These are phyloP conservation scores for Fusarium sp. DNA, from an alignment of 2,329 filamentous ascomycete genomes.

Conservation along the genomic window DNA sequence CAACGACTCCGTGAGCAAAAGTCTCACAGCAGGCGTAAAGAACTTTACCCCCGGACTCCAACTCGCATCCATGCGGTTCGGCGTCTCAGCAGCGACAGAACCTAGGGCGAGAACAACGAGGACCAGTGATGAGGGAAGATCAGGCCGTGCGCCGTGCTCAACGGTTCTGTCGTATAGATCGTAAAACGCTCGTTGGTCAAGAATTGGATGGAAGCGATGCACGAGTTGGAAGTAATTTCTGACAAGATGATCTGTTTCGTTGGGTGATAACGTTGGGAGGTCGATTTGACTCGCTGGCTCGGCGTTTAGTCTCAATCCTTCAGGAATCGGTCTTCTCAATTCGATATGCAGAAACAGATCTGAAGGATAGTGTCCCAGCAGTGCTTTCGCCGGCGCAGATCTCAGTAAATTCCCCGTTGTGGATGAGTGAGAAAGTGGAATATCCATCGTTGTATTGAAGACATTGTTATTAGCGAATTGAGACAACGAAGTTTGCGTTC, in stretches of 20 bases:
- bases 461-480: slow-evolving; percentile 37
- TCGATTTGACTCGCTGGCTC: slow-evolving; percentile 20
- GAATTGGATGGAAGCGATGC: slow-evolving; percentile 29
- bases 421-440: slow-evolving; percentile 30
- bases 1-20: slow-evolving; percentile 24
- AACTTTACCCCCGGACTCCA: slow-evolving; percentile 27
- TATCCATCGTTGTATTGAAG: slow-evolving; percentile 37
- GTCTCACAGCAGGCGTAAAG: slow-evolving; percentile 22
- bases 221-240: slow-evolving; percentile 29
- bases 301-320: slow-evolving; percentile 9
- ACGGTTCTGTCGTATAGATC: slow-evolving; percentile 7
- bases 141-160: not conserved
- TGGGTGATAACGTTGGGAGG: not conserved
- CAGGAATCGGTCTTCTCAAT: slow-evolving; percentile 17
- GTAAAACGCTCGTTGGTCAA: slow-evolving; percentile 20
- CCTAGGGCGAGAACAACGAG: slow-evolving; percentile 26
- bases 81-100: slow-evolving; percentile 19
- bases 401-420: slow-evolving; percentile 26
- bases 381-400: slow-evolving; percentile 22
- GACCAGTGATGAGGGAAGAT: slow-evolving; percentile 21
- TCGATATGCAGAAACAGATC: slow-evolving; percentile 34
- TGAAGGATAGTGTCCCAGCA: slow-evolving; percentile 24
- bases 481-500: slow-evolving; percentile 6
- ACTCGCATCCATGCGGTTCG: not conserved
- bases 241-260: slow-evolving; percentile 17